Evolutionary conservation across 345 rosid species (phyloP).

Genomic region (Rhodomyrtus tomentosa): DNA sequence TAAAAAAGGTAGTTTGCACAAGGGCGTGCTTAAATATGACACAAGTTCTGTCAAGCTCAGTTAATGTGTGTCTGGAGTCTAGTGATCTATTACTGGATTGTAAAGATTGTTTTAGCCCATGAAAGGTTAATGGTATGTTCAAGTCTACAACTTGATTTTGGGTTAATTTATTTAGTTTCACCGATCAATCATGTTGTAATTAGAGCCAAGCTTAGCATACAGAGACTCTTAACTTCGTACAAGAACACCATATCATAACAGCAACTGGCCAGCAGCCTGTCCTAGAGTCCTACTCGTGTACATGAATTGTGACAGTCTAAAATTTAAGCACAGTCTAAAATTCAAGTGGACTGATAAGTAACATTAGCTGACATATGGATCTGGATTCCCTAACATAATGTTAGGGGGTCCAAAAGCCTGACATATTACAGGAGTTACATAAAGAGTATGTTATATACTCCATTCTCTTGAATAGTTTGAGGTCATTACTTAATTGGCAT

Average conservation of each 20-base stretch:
- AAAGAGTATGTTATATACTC: background rate
- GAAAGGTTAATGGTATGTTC: background rate
- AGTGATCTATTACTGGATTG: background rate
- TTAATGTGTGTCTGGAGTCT: background rate
- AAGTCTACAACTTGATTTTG: background rate
- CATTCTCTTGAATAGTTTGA: background rate
- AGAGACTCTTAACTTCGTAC: background rate
- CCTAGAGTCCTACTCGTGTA: background rate
- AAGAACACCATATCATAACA: background rate
- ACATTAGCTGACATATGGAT: background rate
- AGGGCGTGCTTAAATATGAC: background rate
- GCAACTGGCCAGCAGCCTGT: background rate
- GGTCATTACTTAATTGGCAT: background rate
- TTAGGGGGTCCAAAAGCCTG: too few relatives aligned
- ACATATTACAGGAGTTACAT: background rate
- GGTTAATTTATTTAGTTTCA: background rate
- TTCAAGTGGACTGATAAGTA: background rate
- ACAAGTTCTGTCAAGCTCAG: background rate
- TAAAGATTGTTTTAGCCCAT: background rate
- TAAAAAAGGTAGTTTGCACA: background rate
- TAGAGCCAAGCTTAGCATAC: background rate
- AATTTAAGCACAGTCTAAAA: background rate
- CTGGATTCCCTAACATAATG: too few relatives aligned
- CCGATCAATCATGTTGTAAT: background rate
- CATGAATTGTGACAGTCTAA: background rate